These are phyloP conservation scores for Casuarina glauca DNA, from an alignment of 306 rosid genomes.

Conservation along the genomic window DNA sequence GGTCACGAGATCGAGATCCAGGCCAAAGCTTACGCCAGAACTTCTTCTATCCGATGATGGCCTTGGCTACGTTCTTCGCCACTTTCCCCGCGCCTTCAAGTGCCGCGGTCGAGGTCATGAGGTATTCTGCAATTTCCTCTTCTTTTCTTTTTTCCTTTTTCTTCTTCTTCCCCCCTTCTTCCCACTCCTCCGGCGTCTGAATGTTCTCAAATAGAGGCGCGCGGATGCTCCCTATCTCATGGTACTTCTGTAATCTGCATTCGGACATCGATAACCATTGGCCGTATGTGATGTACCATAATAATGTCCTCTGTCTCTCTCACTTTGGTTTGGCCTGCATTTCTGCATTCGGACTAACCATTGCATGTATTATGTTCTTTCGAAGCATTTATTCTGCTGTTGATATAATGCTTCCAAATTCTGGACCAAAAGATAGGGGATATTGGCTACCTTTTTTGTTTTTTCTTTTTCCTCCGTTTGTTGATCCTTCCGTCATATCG, in stretches of 20 bases:
- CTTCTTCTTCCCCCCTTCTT: too few relatives aligned
- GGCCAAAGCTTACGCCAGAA: conserved; percentile 87
- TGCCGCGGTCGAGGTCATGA: conserved; percentile 87
- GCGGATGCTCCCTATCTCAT: background rate
- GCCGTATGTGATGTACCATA: background rate
- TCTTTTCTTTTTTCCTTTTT: background rate
- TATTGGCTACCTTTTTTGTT: background rate
- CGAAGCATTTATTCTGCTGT: background rate
- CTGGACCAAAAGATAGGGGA: too few relatives aligned
- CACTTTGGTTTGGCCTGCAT: too few relatives aligned
- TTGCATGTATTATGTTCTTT: background rate
- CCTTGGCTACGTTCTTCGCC: conserved; percentile 90
- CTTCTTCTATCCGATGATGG: conserved; percentile 89
- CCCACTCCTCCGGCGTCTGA: too few relatives aligned
- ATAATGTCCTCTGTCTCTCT: too few relatives aligned
- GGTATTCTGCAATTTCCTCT: conserved; percentile 36
- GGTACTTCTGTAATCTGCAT: background rate
- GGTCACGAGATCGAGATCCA: conserved; percentile 46
- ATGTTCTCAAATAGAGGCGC: too few relatives aligned
- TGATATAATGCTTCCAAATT: too few relatives aligned
- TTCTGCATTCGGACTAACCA: too few relatives aligned
- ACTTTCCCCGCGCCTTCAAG: conserved; percentile 80
- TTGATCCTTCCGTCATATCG: background rate
- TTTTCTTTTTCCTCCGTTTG: background rate
- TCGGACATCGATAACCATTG: background rate